A percentile compares a stretch with the other conserved stretches of the same genome.
Conservation (phyloP, 306 rosid species). For the Corylus avellana region DNA sequence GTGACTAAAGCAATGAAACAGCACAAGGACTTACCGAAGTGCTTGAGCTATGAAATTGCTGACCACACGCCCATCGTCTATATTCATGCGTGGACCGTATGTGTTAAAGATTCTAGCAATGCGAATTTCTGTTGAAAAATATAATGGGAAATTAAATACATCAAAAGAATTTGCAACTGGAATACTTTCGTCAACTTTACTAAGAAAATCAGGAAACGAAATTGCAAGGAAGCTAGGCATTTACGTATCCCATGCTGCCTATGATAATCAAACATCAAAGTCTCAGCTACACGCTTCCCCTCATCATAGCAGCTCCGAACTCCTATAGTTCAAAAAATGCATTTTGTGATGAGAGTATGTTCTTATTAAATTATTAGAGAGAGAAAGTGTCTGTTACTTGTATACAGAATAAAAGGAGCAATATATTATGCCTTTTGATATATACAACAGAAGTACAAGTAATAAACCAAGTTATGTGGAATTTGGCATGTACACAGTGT, state of each 20-base stretch:
- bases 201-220: constrained; percentile 16
- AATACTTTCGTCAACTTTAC: constrained; percentile 9
- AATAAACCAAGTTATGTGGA: too few relatives aligned
- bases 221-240: constrained; percentile 9
- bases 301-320: constrained; percentile 99
- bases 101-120: constrained; percentile 96
- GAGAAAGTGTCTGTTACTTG: background rate
- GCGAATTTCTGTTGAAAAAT: constrained; percentile 61
- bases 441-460: background rate
- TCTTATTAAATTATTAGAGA: background rate
- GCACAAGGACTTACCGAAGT: constrained; percentile 58
- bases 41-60: constrained; percentile 99
- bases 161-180: background rate
- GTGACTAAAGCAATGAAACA: background rate
- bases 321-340: constrained; percentile 46
- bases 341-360: constrained; percentile 16
- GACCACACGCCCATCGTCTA: constrained; percentile 97
- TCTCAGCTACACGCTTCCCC: constrained; percentile 98
- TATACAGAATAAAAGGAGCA: background rate
- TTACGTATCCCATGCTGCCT: constrained; percentile 94
- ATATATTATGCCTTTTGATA: background rate
- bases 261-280: constrained; percentile 97
- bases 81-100: constrained; percentile 99
- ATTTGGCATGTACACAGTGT: too few relatives aligned
- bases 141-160: constrained; percentile 10